Evolutionary conservation across 306 rosid genomes (phyloP), one percentile per base, ranked within the genome.

Genomic region (Trichosanthes truncata): DNA sequence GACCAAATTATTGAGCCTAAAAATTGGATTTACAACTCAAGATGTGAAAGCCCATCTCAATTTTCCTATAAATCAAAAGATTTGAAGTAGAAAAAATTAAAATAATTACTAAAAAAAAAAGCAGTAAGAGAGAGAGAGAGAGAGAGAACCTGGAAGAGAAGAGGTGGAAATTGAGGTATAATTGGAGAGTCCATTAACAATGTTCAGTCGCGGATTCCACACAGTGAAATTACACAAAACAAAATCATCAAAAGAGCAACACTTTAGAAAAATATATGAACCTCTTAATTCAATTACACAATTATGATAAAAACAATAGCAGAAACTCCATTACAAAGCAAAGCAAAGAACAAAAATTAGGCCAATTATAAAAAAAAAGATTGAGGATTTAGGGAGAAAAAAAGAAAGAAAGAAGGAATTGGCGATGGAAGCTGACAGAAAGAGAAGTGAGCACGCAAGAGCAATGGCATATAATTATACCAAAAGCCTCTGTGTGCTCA

Each of bases 401-500:
- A 29, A 55, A 23, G 13, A n/a, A 25, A 65, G 26, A 26, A 48
- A 7, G 35, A 60, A 68, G 41, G 68, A 52, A 66, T 78, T 67
- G 78, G 86, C 82, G 59, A 71, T 68, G 91, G 89, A 86, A 90
- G 41, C 72, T 89, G 98, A 94, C 98, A 89, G 96, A 78, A 72
- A 87, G 97, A 89, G 93, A 59, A 86, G 84, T 87, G 91, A 92
- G 98, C 98, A 94, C 98, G 66, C 98, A 94, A 90, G 90, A 86
- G 89, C 85, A 90, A 74, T 48, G 81, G 81, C 85, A 88, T 87
- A 88, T 9, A 46, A 11, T 77, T 85, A 89, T 92, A 92, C 78
- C 45, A 80, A 84, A 73, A 80, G 81, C 92, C 87, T 85, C 96
- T 90, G 87, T 90, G 97, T 94, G 98, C 98, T 94, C 98, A 89